These are phyloP conservation scores for Ceratocystis cubensis DNA, from an alignment of 2,329 filamentous ascomycete genomes.

Conservation along the genomic window DNA sequence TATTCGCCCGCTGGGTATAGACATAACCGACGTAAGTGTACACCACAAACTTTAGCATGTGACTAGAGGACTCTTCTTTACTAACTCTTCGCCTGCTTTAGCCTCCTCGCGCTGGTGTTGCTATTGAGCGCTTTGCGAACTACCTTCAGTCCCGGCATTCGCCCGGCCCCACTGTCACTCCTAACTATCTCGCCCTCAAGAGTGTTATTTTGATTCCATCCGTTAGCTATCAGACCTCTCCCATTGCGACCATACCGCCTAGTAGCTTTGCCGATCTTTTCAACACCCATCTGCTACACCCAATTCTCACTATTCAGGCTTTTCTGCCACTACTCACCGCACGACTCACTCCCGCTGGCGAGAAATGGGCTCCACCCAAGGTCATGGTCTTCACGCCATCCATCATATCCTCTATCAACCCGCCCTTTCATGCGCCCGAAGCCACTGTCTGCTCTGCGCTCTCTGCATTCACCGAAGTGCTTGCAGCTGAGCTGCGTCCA, in stretches of 20 bases:
- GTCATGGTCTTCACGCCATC: conserved; percentile 67
- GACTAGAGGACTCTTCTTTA: too few relatives aligned
- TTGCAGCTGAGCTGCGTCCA: conserved; percentile 65
- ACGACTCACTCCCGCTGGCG: conserved; percentile 41
- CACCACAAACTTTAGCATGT: too few relatives aligned
- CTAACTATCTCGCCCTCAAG: conserved; percentile 63
- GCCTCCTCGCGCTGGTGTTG: conserved; percentile 55
- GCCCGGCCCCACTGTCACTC: conserved; percentile 61
- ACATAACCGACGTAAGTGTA: conserved; percentile 60
- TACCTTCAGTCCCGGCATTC: conserved; percentile 63
- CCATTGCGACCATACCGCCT: conserved; percentile 72
- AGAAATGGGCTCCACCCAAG: conserved; percentile 46
- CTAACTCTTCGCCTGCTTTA: conserved; percentile 28
- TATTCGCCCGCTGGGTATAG: conserved; percentile 67
- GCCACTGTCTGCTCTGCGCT: conserved; percentile 74
- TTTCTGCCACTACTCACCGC: conserved; percentile 69
- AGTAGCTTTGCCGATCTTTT: conserved; percentile 79
- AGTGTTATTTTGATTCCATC: conserved; percentile 76
- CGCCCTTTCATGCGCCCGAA: conserved; percentile 74
- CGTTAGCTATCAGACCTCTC: conserved; percentile 65
- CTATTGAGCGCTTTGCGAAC: conserved; percentile 57
- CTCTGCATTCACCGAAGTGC: conserved; percentile 70
- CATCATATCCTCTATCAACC: conserved; percentile 67
- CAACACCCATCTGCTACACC: conserved; percentile 82
- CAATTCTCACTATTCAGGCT: conserved; percentile 75